phyloP scores from a whole-genome alignment of 2,329 filamentous ascomycete species.

The Cryphonectria parasitica region DNA sequence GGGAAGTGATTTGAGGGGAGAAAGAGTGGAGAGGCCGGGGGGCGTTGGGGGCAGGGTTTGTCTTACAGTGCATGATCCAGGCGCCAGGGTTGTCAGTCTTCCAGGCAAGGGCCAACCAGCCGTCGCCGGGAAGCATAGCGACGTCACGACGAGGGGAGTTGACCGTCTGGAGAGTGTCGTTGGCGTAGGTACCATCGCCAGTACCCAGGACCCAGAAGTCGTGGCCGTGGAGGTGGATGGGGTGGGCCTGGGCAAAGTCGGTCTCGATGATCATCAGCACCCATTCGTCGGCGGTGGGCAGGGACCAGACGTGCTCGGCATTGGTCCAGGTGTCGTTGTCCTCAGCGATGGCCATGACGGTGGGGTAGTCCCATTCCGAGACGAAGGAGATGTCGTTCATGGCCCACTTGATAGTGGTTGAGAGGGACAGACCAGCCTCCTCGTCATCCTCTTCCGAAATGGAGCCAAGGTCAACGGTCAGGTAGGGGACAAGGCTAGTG shows the following conservation, averaged over 20 bases:
- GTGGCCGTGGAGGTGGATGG: constrained; percentile 24
- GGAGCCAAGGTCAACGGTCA: constrained; percentile 15
- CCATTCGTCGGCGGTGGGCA: constrained; percentile 15
- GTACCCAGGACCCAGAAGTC: constrained; percentile 19
- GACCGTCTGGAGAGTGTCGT: neutral
- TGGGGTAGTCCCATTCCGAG: constrained; percentile 21
- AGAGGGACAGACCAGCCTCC: constrained; percentile 1
- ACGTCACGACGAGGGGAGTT: constrained; percentile 20
- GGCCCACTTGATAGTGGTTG: constrained; percentile 18
- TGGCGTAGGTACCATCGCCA: constrained; percentile 2
- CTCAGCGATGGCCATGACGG: constrained; percentile 14
- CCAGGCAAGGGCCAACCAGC: constrained; percentile 21
- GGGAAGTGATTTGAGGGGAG: too few relatives aligned
- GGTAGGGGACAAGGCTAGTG: constrained; percentile 22
- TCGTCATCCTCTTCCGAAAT: constrained; percentile 13
- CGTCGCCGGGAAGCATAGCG: constrained; percentile 20
- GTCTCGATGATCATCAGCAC: constrained; percentile 20
- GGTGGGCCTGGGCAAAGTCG: constrained; percentile 16
- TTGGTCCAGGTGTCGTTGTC: constrained; percentile 15
- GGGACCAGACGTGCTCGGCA: constrained; percentile 15
- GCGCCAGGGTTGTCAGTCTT: constrained; percentile 25
- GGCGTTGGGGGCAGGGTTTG: neutral
- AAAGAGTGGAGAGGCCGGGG: too few relatives aligned
- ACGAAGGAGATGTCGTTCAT: constrained; percentile 21
- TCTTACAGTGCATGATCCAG: constrained; percentile 18